These are phyloP conservation scores for Phalaenopsis hybrid DNA, from an alignment of 116 monocot species.

Conservation along the genomic window DNA sequence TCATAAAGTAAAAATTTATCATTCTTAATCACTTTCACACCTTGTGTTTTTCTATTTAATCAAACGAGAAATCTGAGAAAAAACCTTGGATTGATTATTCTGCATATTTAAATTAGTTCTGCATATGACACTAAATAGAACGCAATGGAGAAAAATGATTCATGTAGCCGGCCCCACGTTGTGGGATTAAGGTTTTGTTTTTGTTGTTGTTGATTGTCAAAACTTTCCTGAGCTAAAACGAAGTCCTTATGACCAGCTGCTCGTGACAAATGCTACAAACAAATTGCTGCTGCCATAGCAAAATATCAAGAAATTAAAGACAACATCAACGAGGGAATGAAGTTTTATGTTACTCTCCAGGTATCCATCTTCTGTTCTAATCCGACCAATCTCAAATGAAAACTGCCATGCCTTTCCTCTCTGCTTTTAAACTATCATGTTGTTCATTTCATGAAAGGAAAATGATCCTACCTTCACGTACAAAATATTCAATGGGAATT, in stretches of 20 bases:
- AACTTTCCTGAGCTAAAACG: background rate
- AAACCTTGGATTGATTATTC: background rate
- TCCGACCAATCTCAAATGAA: background rate
- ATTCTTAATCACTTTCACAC: background rate
- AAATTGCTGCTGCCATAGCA: conserved; percentile 65
- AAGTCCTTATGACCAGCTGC: conserved; percentile 35
- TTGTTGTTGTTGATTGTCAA: too few relatives aligned
- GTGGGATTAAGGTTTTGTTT: too few relatives aligned
- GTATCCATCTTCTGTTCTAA: conserved; percentile 5
- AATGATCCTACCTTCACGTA: too few relatives aligned
- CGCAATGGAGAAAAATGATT: too few relatives aligned
- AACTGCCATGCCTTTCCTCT: too few relatives aligned
- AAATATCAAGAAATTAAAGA: conserved; percentile 75
- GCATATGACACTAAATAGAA: too few relatives aligned
- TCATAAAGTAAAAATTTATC: background rate
- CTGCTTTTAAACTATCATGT: too few relatives aligned
- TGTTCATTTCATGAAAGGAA: too few relatives aligned
- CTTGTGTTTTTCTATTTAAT: background rate
- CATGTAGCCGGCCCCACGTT: too few relatives aligned
- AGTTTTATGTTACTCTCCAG: conserved; percentile 57
- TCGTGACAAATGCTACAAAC: conserved; percentile 70
- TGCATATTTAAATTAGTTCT: background rate
- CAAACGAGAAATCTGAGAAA: background rate
- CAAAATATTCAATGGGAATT: too few relatives aligned
- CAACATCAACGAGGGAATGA: conserved; percentile 49